Evolutionary conservation across 192 early-diverging fungal genomes (phyloP).

Genomic region (Mortierella alpina): DNA sequence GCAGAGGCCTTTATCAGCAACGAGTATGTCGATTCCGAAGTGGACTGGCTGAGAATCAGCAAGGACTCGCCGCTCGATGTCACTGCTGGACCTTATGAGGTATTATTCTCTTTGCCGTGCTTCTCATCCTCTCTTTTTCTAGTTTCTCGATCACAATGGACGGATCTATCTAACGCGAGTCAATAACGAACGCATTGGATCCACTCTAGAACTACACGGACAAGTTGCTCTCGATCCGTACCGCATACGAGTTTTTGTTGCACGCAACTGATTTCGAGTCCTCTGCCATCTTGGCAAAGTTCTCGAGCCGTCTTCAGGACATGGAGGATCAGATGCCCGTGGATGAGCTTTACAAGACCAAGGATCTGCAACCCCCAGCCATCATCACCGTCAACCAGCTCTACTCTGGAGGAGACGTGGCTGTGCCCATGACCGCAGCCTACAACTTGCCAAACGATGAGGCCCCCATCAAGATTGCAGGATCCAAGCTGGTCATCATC

Average conservation of each 20-base stretch:
- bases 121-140: slow-evolving; percentile 1
- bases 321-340: slow-evolving; percentile 76
- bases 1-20: slow-evolving; percentile 70
- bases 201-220: slow-evolving; percentile 68
- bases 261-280: slow-evolving; percentile 73
- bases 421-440: slow-evolving; percentile 80
- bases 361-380: slow-evolving; percentile 69
- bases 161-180: background rate
- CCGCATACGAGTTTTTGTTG: slow-evolving; percentile 76
- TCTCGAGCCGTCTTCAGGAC: slow-evolving; percentile 70
- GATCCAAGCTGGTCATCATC: slow-evolving; percentile 78
- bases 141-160: background rate
- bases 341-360: slow-evolving; percentile 72
- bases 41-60: slow-evolving; percentile 75
- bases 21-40: slow-evolving; percentile 73
- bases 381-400: slow-evolving; percentile 83
- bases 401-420: slow-evolving; percentile 76
- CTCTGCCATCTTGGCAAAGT: slow-evolving; percentile 69
- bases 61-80: slow-evolving; percentile 72
- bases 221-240: slow-evolving; percentile 70
- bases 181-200: background rate
- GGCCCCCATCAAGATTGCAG: slow-evolving; percentile 72
- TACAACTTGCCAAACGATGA: slow-evolving; percentile 86
- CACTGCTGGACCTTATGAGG: slow-evolving; percentile 79
- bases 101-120: slow-evolving; percentile 2